These are phyloP conservation scores for Russula griseocarnosa DNA, from an alignment of 768 basidiomycete genomes.

Conservation along the genomic window DNA sequence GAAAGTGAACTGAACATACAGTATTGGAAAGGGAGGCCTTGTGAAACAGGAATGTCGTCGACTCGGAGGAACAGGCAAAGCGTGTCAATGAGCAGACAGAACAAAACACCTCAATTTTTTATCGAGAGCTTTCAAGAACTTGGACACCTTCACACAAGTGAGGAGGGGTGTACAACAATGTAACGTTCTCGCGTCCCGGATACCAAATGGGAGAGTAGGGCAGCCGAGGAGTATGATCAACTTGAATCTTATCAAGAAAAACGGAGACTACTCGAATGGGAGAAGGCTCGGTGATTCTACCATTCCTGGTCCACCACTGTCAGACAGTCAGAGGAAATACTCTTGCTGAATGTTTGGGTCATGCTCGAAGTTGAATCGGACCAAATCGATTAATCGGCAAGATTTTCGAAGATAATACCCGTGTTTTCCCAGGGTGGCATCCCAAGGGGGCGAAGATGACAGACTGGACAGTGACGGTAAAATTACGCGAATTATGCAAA, in stretches of 20 bases:
- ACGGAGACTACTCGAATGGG: slow-evolving; percentile 54
- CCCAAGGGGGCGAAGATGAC: slow-evolving; percentile 44
- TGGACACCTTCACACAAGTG: slow-evolving; percentile 89
- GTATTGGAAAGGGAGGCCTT: slow-evolving; percentile 77
- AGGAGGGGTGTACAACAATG: slow-evolving; percentile 72
- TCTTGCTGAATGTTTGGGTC: slow-evolving; percentile 69
- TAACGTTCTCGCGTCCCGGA: slow-evolving; percentile 45
- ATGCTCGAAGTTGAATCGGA: slow-evolving; percentile 98
- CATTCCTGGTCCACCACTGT: slow-evolving; percentile 80
- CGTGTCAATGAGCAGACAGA: slow-evolving; percentile 26
- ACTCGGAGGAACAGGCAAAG: slow-evolving; percentile 30
- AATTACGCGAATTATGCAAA: slow-evolving; percentile 28
- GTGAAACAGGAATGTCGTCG: slow-evolving; percentile 58
- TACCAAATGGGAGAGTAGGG: slow-evolving; percentile 42
- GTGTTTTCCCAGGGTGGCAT: slow-evolving; percentile 80
- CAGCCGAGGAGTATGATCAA: slow-evolving; percentile 38
- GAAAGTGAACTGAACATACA: slow-evolving; percentile 65
- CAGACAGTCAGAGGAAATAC: slow-evolving; percentile 64
- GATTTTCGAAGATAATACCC: slow-evolving; percentile 57
- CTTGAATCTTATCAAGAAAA: too few relatives aligned
- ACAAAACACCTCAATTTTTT: slow-evolving; percentile 59
- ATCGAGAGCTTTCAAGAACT: slow-evolving; percentile 83
- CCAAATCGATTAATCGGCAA: slow-evolving; percentile 83
- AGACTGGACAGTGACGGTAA: slow-evolving; percentile 70
- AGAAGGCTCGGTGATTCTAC: slow-evolving; percentile 40